Percentiles rank a stretch among this genome's conserved stretches.
These are phyloP conservation scores for Lecanicillium sp. DNA, from an alignment of 2,329 filamentous ascomycete genomes.

Conservation along the genomic window DNA sequence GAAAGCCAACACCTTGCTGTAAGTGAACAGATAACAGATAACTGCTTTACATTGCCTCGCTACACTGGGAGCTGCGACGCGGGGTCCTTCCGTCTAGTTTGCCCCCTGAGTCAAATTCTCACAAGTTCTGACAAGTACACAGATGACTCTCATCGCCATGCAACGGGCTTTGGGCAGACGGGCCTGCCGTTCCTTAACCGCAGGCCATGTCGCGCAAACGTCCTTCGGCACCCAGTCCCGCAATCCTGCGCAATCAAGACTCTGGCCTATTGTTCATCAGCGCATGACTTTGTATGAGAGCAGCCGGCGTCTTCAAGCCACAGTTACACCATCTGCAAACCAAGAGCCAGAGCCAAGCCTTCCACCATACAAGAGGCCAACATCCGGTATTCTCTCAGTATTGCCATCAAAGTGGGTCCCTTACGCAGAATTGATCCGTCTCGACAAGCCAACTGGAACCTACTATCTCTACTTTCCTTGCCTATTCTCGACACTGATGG, in stretches of 20 bases:
- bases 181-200: not conserved
- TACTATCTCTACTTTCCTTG: conserved; percentile 85
- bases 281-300: not conserved
- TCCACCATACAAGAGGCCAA: conserved; percentile 59
- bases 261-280: not conserved
- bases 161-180: conserved; percentile 3
- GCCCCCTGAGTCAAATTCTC: not conserved
- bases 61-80: not conserved
- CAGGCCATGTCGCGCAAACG: not conserved
- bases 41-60: too few relatives aligned
- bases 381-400: conserved; percentile 61
- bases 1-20: too few relatives aligned
- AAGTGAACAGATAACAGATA: not conserved
- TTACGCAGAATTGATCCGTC: conserved; percentile 58
- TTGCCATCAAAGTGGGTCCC: conserved; percentile 59
- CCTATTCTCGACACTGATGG: conserved; percentile 75
- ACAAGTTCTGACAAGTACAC: not conserved
- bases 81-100: not conserved
- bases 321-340: not conserved
- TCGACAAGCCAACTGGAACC: conserved; percentile 76
- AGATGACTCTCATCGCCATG: conserved; percentile 2
- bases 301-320: conserved; percentile 9
- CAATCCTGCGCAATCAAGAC: not conserved
- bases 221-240: not conserved
- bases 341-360: not conserved